Evolutionary conservation across 139 green algal species (phyloP).

Genomic region (Micractinium conductrix): DNA sequence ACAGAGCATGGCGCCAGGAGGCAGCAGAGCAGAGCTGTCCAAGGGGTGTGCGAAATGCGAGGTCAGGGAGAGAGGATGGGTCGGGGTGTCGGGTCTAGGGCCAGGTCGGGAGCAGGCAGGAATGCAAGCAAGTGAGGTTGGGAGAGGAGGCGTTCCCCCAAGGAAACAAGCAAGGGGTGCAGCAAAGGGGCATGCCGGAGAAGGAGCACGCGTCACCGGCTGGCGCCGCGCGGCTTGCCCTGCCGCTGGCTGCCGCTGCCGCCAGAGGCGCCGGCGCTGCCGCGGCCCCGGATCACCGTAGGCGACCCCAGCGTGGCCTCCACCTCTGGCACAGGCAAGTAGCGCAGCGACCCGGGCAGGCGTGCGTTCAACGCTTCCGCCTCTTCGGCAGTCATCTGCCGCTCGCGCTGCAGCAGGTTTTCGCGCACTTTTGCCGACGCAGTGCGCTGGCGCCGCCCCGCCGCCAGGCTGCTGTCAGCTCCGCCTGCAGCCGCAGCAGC

Average conservation of each 20-base stretch:
- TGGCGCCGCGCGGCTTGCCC: background rate
- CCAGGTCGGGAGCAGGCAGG: too few species aligned
- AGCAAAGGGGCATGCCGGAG: too few species aligned
- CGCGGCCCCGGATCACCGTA: background rate
- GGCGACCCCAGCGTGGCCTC: constrained; percentile 6
- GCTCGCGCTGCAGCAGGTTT: constrained; percentile 32
- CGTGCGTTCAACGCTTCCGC: constrained; percentile 21
- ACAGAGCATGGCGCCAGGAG: too few species aligned
- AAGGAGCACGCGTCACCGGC: background rate
- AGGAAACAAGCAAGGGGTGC: too few species aligned
- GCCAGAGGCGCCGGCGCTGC: background rate
- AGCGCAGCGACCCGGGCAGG: constrained; percentile 11
- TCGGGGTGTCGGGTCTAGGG: too few species aligned
- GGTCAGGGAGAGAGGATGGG: too few species aligned
- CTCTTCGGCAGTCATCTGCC: constrained; percentile 28
- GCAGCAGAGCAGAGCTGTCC: too few species aligned
- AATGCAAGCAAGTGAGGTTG: too few species aligned
- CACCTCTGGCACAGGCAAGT: constrained; percentile 12
- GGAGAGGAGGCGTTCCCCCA: too few species aligned
- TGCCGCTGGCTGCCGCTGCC: background rate
- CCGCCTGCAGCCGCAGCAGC: background rate
- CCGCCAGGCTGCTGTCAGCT: background rate
- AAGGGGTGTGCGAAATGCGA: too few species aligned
- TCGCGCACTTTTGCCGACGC: constrained; percentile 22
- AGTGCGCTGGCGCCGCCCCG: constrained; percentile 21